A percentile compares a stretch with the other conserved stretches of the same genome.
Conservation (phyloP, 164 flowering plant genomes). For the Chimonanthus praecox region DNA sequence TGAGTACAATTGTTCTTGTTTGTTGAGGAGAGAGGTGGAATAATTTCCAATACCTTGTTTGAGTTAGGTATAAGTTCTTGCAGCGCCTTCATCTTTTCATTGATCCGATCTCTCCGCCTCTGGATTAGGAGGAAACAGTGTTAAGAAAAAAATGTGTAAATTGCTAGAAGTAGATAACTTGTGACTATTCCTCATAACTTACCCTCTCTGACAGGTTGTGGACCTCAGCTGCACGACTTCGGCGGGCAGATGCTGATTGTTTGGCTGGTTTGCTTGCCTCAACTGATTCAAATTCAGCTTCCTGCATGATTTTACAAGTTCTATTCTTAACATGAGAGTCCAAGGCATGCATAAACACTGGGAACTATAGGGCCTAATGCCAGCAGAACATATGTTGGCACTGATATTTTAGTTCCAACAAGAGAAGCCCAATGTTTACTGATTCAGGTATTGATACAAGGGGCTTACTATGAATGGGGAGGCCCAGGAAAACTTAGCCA, state of each 20-base stretch:
- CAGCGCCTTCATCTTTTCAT: slow-evolving; percentile 86
- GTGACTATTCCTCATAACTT: neutral
- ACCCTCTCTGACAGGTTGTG: slow-evolving; percentile 96
- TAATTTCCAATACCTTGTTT: slow-evolving; percentile 47
- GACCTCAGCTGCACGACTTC: slow-evolving; percentile 87
- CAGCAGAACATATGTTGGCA: no score
- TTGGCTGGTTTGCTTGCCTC: slow-evolving; percentile 16
- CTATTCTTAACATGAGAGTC: neutral
- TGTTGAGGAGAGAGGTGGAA: neutral
- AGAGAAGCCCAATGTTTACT: neutral
- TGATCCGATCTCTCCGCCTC: slow-evolving; percentile 84
- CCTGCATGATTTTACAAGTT: slow-evolving; percentile 11
- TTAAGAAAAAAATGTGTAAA: neutral
- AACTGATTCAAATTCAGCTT: slow-evolving; percentile 20
- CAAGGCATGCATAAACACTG: neutral
- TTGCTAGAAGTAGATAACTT: neutral
- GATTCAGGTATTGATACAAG: neutral
- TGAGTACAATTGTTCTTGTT: neutral
- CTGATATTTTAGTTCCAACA: no score
- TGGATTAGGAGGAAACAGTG: slow-evolving; percentile 18
- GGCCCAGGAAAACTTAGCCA: neutral
- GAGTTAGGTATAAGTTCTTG: slow-evolving; percentile 83
- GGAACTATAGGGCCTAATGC: neutral
- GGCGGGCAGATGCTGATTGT: slow-evolving; percentile 38
- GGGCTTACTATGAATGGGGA: neutral